Conservation (phyloP, 2,329 filamentous ascomycete species). For the Aspergillus texensis region DNA sequence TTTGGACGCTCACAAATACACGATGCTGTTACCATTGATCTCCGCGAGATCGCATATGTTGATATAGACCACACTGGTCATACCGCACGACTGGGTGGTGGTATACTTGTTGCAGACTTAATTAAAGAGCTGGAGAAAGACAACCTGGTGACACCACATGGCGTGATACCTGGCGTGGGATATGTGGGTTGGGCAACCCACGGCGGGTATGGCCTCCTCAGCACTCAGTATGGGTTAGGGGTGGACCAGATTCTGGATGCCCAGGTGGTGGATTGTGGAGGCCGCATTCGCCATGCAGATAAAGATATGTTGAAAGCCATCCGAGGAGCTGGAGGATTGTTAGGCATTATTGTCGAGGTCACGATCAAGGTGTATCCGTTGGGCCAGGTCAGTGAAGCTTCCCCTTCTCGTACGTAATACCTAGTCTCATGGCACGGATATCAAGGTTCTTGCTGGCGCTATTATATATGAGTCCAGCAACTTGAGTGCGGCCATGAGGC, state of each 20-base stretch:
- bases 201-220: constrained; percentile 40
- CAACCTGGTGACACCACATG: constrained; percentile 16
- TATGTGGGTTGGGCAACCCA: constrained; percentile 41
- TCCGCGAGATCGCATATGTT: constrained; percentile 16
- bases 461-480: too few species aligned
- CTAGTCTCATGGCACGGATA: too few species aligned
- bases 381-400: constrained; percentile 3
- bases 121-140: constrained; percentile 9
- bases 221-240: constrained; percentile 34
- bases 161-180: constrained; percentile 28
- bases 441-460: too few species aligned
- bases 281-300: constrained; percentile 17
- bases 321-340: constrained; percentile 22
- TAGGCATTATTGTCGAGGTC: constrained; percentile 24
- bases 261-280: constrained; percentile 15
- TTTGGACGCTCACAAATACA: constrained; percentile 13
- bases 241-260: constrained; percentile 42
- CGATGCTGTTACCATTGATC: constrained; percentile 17
- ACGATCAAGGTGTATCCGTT: constrained; percentile 20
- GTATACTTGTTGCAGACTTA: constrained; percentile 16
- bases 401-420: too few species aligned
- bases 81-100: constrained; percentile 18
- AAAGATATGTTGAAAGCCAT: constrained; percentile 17
- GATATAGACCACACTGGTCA: constrained; percentile 7
- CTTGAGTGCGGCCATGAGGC: too few species aligned